Evolutionary conservation across 208 protist species (phyloP).

Genomic region (Acanthamoeba divionensis): DNA sequence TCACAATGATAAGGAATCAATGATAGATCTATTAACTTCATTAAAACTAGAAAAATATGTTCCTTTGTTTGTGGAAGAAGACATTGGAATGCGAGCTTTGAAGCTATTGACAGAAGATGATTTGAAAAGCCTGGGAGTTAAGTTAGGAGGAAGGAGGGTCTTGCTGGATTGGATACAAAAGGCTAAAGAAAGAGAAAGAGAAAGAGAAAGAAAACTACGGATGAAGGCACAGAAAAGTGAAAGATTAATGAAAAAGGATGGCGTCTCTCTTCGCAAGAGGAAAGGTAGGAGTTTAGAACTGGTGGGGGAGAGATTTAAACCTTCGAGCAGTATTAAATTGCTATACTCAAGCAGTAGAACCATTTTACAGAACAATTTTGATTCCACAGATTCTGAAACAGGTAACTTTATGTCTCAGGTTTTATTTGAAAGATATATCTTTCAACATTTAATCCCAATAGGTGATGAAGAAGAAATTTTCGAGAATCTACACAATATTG

Average conservation of each 20-base stretch:
- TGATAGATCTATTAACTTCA: background rate
- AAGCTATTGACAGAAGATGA: slow-evolving; percentile 21
- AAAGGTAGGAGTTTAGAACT: too few relatives aligned
- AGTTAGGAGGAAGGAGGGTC: background rate
- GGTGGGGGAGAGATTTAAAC: too few relatives aligned
- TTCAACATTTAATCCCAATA: too few relatives aligned
- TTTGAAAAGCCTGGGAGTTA: slow-evolving; percentile 26
- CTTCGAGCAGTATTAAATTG: background rate
- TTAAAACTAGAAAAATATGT: background rate
- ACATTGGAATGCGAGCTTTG: slow-evolving; percentile 32
- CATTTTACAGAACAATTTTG: too few relatives aligned
- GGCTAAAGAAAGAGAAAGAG: background rate
- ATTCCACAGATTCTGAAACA: too few relatives aligned
- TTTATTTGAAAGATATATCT: too few relatives aligned
- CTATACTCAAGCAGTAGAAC: too few relatives aligned
- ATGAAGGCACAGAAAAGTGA: background rate
- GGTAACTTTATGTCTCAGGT: too few relatives aligned
- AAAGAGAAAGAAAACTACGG: background rate
- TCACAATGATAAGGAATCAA: background rate
- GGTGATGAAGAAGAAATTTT: too few relatives aligned
- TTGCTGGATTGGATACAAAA: slow-evolving; percentile 23
- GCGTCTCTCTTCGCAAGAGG: background rate
- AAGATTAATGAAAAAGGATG: background rate
- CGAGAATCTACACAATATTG: too few relatives aligned
- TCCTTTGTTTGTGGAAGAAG: slow-evolving; percentile 9